A percentile compares a stretch with the other conserved stretches of the same genome.
Evolutionary conservation across 768 basidiomycete species (phyloP).

Genomic region (Pleurotus tuoliensis): DNA sequence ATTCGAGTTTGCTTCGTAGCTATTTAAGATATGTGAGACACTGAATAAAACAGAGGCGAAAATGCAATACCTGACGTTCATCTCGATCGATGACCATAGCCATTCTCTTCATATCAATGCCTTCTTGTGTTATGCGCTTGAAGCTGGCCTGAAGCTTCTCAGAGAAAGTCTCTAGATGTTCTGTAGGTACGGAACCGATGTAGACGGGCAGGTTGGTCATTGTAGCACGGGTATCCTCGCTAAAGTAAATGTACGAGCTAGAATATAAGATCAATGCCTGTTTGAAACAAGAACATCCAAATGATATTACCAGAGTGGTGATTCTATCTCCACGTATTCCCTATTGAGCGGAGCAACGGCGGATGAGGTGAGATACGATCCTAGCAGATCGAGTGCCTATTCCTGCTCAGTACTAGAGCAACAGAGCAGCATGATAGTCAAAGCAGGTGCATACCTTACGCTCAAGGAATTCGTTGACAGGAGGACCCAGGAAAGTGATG

Average conservation of each 20-base stretch:
- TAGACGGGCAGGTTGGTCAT: conserved; percentile 72
- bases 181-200: conserved; percentile 79
- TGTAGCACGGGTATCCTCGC: conserved; percentile 71
- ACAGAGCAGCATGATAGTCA: neutral
- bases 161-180: conserved; percentile 71
- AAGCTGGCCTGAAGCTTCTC: conserved; percentile 66
- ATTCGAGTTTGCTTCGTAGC: conserved; percentile 83
- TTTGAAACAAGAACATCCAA: neutral
- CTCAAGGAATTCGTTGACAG: conserved; percentile 65
- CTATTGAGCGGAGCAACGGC: conserved; percentile 81
- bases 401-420: neutral
- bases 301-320: conserved; percentile 70
- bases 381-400: conserved; percentile 80
- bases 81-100: conserved; percentile 80
- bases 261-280: neutral
- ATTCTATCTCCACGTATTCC: conserved; percentile 88
- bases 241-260: conserved; percentile 85
- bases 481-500: conserved; percentile 77
- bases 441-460: conserved; percentile 45
- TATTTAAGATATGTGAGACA: conserved; percentile 23
- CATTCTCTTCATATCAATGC: conserved; percentile 91
- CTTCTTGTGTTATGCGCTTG: conserved; percentile 62
- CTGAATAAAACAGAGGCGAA: neutral
- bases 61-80: conserved; percentile 65
- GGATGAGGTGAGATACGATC: conserved; percentile 86